Evolutionary conservation across 1,284 basidiomycete species (phyloP), one percentile per base, ranked within the genome.

Genomic region (Cystodermella granulosa): DNA sequence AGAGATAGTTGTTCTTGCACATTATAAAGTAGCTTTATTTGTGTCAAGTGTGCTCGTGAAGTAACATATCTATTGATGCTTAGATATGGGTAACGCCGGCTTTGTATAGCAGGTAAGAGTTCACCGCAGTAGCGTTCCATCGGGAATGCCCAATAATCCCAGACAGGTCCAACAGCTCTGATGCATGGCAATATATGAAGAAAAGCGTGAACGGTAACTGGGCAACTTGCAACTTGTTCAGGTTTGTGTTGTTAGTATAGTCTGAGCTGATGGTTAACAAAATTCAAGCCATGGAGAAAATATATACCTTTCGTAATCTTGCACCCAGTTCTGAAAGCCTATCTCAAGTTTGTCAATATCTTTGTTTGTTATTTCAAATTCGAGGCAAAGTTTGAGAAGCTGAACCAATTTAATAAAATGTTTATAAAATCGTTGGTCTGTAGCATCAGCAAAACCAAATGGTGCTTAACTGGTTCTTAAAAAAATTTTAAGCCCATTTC

Each of bases 61-160:
- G 56, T 21, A 16, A 67, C 51, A 45, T 59, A 56, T 14, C 50
- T 46, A 44, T 65, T 60, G 4, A 69, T 45, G 8, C 52, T 51
- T 0, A 63, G 59, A 47, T 49, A 70, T 5, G 66, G 65, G 51
- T 56, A 57, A 1, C 62, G 49, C 2, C 57, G 50, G 26, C 63
- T 67, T 20, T 51, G 39, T 18, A 67, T 59, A 8, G 52, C 51
- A 4, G 47, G 62, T 24, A 43, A 38, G 1, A 70, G 42, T 4
- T 39, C 46, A 1, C 61, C 62, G 48, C 68, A 69, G 34, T 56
- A 65, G 0, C 58, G 55, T 43, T 69, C 66, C 57, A 65, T 74
- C 1, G 65, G 60, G 46, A 71, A 75, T 2, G 70, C 67, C 73
- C 72, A 76, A 43, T 69, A 69, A 5, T 53, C 54, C 71, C 72